These are phyloP conservation scores for Nicotiana noctiflora DNA, from an alignment of 257 asterid genomes.

Conservation along the genomic window DNA sequence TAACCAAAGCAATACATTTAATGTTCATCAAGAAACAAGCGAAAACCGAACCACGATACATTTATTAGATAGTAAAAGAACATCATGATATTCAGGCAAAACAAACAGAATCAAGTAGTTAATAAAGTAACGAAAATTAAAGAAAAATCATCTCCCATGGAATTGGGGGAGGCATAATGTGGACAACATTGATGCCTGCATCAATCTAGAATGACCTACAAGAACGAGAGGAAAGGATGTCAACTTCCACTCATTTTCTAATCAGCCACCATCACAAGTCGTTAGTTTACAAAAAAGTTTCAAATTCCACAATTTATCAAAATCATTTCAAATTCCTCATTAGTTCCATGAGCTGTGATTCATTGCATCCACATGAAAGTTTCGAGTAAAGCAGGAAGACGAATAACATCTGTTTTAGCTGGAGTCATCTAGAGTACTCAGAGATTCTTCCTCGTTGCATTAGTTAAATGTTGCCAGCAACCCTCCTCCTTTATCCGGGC, in stretches of 20 bases:
- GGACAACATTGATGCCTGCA: not conserved
- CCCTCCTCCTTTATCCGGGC: not conserved
- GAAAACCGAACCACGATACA: not conserved
- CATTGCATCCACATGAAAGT: not conserved
- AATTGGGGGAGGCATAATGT: not conserved
- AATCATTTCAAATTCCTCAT: not conserved
- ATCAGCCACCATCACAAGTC: not conserved
- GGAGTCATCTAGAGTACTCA: not conserved
- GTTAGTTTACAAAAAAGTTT: not conserved
- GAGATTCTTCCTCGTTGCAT: not conserved
- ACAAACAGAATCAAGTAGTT: not conserved
- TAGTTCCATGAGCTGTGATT: not conserved
- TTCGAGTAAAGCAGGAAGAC: not conserved
- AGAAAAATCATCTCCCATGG: not conserved
- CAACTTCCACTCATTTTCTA: not conserved
- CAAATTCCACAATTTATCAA: not conserved
- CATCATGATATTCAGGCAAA: not conserved
- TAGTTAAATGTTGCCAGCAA: not conserved
- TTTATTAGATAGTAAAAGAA: not conserved
- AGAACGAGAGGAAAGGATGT: not conserved
- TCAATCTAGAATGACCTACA: slow-evolving; percentile 6
- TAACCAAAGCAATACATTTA: not conserved
- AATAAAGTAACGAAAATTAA: not conserved
- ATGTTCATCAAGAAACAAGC: not conserved
- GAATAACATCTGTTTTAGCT: not conserved